phyloP scores from a whole-genome alignment of 148 eudicot genomes.

The Pharnaceum exiguum region DNA sequence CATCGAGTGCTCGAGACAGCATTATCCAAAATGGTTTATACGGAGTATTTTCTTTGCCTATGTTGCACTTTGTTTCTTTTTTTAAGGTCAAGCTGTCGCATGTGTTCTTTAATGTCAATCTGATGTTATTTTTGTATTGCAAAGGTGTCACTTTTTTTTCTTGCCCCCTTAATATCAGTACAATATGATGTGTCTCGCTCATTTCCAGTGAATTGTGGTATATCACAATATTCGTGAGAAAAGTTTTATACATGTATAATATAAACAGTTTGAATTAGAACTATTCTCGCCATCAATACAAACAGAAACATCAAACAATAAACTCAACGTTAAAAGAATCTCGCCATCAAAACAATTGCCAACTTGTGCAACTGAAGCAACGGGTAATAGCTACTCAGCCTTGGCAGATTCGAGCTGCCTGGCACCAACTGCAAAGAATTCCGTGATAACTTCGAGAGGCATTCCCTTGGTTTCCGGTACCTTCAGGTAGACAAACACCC shows the following conservation, averaged over 20 bases:
- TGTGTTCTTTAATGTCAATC: too few species aligned
- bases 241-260: too few species aligned
- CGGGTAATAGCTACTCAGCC: slow-evolving; percentile 15
- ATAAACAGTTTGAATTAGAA: slow-evolving; percentile 2
- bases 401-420: slow-evolving; percentile 30
- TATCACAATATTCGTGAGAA: too few species aligned
- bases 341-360: background rate
- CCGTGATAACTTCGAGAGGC: slow-evolving; percentile 90
- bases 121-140: too few species aligned
- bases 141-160: too few species aligned
- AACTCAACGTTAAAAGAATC: background rate
- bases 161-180: too few species aligned
- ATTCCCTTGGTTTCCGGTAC: slow-evolving; percentile 92
- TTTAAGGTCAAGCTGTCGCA: too few species aligned
- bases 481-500: slow-evolving; percentile 69
- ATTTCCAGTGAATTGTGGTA: too few species aligned
- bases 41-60: background rate
- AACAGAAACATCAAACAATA: background rate
- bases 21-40: background rate
- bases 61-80: too few species aligned
- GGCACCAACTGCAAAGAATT: slow-evolving; percentile 80
- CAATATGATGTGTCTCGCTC: too few species aligned
- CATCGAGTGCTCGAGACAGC: background rate
- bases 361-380: background rate
- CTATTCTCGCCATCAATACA: background rate